Base-by-base conservation (phyloP, 1,284 basidiomycete species). In the Malassezia furfur region DNA sequence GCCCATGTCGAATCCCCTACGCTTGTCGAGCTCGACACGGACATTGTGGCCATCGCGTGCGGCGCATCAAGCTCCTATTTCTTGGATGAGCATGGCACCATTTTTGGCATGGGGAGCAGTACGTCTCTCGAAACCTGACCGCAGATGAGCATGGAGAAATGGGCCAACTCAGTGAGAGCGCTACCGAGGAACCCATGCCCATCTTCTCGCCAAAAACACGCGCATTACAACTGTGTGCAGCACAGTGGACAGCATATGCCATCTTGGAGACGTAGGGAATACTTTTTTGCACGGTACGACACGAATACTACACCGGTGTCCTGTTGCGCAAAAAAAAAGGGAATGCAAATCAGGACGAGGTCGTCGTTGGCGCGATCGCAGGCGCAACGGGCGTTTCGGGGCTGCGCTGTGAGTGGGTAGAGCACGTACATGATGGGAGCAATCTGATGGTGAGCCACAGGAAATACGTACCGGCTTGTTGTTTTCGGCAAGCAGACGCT, bases 401-500 rank as follows among this genome's bases (percentile, higher is more conserved):
- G 21, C 43, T 45, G 43, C 8, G 17, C 9, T 25, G 47, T 37
- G 28, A 38, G 36, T 32, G 9, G 7, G 5, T 17, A 22, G 10
- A 8, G 15, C n/a, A 48, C 47, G n/a, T 38, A 48, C 47, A 66
- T 66, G 39, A 66, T 60, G 2, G 70, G 70, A 0, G 70, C 70
- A 7, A 70, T 62, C 53, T 66, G 15, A 12, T 5, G 14, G 45
- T 47, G 8, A 47, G 45, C 21, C 19, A 22, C 25, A 19, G 11
- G 22, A 4, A 34, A 47, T 22, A 40, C 45, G 35, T 47, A 48
- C 50, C 9, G 55, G 70, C 50, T 68, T 71, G 71, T 86, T 84
- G 59, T 83, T 82, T 72, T 88, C 86, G 62, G 85, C 86, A 77
- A 90, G 86, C 63, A 89, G 83, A 57, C 88, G 81, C 52, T 84